phyloP scores from a whole-genome alignment of 805 yeast species.

The Zygosaccharomyces pseudorouxii region DNA sequence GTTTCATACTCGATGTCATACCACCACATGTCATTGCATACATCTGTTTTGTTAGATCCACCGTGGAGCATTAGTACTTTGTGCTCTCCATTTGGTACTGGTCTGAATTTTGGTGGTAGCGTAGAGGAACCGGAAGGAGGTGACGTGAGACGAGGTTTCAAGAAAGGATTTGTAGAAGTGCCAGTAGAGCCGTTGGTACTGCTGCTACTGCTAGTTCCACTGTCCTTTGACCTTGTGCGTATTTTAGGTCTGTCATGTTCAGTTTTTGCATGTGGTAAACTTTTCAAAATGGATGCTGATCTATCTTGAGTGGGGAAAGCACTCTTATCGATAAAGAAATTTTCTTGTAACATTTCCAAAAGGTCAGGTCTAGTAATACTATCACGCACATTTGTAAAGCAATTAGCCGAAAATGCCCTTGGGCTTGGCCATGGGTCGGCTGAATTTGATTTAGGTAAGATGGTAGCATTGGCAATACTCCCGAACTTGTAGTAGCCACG shows the following conservation, averaged over 20 bases:
- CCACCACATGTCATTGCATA: constrained; percentile 49
- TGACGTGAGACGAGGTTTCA: constrained; percentile 4
- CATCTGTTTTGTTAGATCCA: constrained; percentile 35
- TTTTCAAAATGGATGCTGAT: constrained; percentile 16
- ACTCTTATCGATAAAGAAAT: constrained; percentile 20
- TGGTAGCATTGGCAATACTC: constrained; percentile 35
- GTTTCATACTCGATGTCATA: constrained; percentile 42
- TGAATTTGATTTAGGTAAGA: constrained; percentile 18
- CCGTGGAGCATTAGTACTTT: constrained; percentile 36
- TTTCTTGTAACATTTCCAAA: constrained; percentile 20
- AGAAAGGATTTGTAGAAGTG: background rate
- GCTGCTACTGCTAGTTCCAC: background rate
- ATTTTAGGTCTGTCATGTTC: constrained; percentile 7
- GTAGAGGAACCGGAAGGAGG: constrained; percentile 1
- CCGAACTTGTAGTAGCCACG: constrained; percentile 37
- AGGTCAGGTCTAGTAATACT: constrained; percentile 13
- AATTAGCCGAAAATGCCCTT: constrained; percentile 38
- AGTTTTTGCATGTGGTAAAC: constrained; percentile 18
- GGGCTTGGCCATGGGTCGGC: constrained; percentile 29
- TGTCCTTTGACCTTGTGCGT: constrained; percentile 2
- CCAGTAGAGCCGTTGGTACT: background rate
- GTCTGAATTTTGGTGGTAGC: background rate
- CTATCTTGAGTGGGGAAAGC: constrained; percentile 5
- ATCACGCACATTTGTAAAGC: constrained; percentile 17
- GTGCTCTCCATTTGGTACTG: constrained; percentile 6